A percentile compares a stretch with the other conserved stretches of the same genome.
Conservation (phyloP, 2,329 filamentous ascomycete genomes). For the Stagonosporopsis chrysanthemi region DNA sequence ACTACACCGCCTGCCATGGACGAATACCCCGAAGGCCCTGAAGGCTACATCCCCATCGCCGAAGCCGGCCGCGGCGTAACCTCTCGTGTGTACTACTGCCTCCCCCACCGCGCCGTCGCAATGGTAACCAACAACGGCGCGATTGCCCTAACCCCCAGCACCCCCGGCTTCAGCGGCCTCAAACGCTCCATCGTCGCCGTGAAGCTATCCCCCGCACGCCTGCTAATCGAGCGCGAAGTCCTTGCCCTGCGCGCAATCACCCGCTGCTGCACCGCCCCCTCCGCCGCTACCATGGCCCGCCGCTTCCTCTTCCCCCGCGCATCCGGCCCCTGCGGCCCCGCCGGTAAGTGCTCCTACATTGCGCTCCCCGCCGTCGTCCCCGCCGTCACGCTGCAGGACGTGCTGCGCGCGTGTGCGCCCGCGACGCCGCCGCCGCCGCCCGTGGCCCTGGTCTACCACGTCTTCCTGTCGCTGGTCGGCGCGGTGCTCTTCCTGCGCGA, state of each 20-base stretch:
- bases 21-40: not conserved
- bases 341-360: not conserved
- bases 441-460: not conserved
- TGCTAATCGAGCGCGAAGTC: not conserved
- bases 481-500: not conserved
- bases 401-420: not conserved
- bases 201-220: not conserved
- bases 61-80: not conserved
- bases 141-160: not conserved
- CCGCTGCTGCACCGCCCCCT: not conserved
- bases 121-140: not conserved
- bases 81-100: not conserved
- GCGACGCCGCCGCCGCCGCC: not conserved
- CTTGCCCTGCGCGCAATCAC: not conserved
- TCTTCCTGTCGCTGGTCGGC: not conserved
- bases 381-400: not conserved
- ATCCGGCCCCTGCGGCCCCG: not conserved
- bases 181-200: not conserved
- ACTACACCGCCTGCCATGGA: not conserved
- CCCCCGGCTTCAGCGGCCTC: not conserved
- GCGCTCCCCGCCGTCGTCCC: not conserved
- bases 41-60: not conserved
- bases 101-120: not conserved
- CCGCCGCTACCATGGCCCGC: not conserved
- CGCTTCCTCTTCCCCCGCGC: not conserved